Conservation (phyloP, 768 basidiomycete species). For the Gymnopilus junonius region DNA sequence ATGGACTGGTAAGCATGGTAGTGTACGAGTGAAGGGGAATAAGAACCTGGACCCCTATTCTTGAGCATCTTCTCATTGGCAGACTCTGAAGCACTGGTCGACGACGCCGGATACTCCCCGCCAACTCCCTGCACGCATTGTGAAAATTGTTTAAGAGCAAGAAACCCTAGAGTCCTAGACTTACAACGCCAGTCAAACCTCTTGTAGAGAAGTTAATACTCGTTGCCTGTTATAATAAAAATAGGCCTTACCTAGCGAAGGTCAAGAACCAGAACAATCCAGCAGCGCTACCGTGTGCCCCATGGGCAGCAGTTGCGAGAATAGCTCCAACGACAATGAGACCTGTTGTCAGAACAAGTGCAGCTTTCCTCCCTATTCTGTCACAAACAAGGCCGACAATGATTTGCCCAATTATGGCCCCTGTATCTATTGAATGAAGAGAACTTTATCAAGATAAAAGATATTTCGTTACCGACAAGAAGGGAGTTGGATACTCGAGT, state of each 20-base stretch:
- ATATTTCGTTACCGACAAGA: conserved; percentile 54
- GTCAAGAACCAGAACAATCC: conserved; percentile 81
- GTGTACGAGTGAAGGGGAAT: not conserved
- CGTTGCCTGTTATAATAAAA: not conserved
- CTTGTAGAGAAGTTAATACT: conserved; percentile 27
- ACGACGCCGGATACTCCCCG: conserved; percentile 79
- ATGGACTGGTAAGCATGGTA: not conserved
- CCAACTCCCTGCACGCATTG: conserved; percentile 59
- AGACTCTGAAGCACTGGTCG: conserved; percentile 70
- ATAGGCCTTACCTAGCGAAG: conserved; percentile 45
- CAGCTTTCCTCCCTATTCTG: conserved; percentile 75
- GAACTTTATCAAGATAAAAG: not conserved
- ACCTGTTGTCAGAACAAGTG: conserved; percentile 68
- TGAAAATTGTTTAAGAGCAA: not conserved
- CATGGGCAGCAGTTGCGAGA: conserved; percentile 70
- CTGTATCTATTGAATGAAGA: conserved; percentile 31
- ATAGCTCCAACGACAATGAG: conserved; percentile 73
- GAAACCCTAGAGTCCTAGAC: conserved; percentile 12
- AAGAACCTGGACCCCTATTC: conserved; percentile 60
- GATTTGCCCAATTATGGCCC: conserved; percentile 65
- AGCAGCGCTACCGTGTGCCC: conserved; percentile 52
- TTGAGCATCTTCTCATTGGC: conserved; percentile 71
- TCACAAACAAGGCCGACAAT: conserved; percentile 74
- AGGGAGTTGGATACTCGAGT: conserved; percentile 75
- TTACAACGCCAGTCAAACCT: conserved; percentile 69